Conservation (phyloP, 768 basidiomycete species). For the Scleroderma bovista region DNA sequence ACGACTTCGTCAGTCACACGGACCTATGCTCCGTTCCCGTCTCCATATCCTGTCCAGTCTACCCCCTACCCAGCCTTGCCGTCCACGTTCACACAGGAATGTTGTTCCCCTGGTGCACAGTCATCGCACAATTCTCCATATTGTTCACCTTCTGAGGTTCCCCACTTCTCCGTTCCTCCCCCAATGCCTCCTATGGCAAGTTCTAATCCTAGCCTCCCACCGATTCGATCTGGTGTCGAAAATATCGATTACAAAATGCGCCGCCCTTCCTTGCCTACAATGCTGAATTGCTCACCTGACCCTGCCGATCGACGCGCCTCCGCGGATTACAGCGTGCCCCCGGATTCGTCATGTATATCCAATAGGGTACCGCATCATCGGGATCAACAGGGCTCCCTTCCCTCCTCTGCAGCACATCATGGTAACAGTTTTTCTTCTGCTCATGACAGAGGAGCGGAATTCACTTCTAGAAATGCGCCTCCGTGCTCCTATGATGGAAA, state of each 20-base stretch:
- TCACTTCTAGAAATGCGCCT: slow-evolving; percentile 8
- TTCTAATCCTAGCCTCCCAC: slow-evolving; percentile 21
- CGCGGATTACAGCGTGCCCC: slow-evolving; percentile 3
- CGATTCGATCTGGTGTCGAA: slow-evolving; percentile 15
- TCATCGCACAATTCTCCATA: slow-evolving; percentile 17
- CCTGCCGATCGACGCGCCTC: slow-evolving; percentile 6
- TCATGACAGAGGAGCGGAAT: slow-evolving; percentile 9
- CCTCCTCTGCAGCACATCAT: not conserved
- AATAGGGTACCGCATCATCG: slow-evolving; percentile 9
- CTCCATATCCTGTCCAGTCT: slow-evolving; percentile 24
- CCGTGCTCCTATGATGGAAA: slow-evolving; percentile 11
- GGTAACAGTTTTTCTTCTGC: not conserved
- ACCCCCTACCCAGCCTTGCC: slow-evolving; percentile 17
- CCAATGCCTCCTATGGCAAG: slow-evolving; percentile 19
- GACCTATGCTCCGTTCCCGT: slow-evolving; percentile 23
- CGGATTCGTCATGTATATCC: not conserved
- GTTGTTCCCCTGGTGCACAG: slow-evolving; percentile 17
- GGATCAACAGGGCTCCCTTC: not conserved
- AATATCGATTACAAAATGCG: slow-evolving; percentile 28
- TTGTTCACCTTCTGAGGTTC: slow-evolving; percentile 18
- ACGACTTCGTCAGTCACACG: slow-evolving; percentile 28
- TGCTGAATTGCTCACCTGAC: slow-evolving; percentile 8
- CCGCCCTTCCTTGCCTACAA: slow-evolving; percentile 24
- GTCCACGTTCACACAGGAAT: slow-evolving; percentile 19
- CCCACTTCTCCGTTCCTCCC: slow-evolving; percentile 23